Conservation (phyloP, 148 eudicot species). For the Rhododendron kiyosumense region DNA sequence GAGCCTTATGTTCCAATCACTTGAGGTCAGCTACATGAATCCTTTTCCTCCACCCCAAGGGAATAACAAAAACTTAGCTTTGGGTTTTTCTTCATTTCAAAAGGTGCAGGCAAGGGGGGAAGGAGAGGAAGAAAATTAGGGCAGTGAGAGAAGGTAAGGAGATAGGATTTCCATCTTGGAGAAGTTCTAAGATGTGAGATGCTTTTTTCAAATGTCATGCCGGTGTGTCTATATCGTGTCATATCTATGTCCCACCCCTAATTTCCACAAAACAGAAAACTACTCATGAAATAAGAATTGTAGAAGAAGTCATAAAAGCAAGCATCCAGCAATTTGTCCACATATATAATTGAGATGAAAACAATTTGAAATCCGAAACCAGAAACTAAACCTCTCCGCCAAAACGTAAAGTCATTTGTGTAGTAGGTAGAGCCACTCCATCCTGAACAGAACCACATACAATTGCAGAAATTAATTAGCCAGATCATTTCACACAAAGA, state of each 20-base stretch:
- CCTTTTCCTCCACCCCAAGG: neutral
- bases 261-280: neutral
- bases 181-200: neutral
- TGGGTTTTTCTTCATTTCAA: neutral
- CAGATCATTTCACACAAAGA: neutral
- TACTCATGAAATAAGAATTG: neutral
- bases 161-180: neutral
- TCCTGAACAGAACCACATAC: conserved; percentile 45
- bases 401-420: conserved; percentile 69
- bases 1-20: too few species aligned
- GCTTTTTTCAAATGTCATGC: neutral
- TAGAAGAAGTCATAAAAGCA: neutral
- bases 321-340: neutral
- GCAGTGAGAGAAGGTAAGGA: neutral
- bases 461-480: neutral
- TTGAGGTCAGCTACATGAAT: too few species aligned
- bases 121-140: neutral
- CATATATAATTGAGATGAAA: neutral
- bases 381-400: conserved; percentile 84
- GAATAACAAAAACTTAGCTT: neutral
- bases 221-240: neutral
- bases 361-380: conserved; percentile 7
- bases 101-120: neutral
- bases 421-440: conserved; percentile 81
- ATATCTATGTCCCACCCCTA: neutral